Evolutionary conservation across 1,284 basidiomycete species (phyloP), one percentile per base, ranked within the genome.

Genomic region (Mycena sp.): DNA sequence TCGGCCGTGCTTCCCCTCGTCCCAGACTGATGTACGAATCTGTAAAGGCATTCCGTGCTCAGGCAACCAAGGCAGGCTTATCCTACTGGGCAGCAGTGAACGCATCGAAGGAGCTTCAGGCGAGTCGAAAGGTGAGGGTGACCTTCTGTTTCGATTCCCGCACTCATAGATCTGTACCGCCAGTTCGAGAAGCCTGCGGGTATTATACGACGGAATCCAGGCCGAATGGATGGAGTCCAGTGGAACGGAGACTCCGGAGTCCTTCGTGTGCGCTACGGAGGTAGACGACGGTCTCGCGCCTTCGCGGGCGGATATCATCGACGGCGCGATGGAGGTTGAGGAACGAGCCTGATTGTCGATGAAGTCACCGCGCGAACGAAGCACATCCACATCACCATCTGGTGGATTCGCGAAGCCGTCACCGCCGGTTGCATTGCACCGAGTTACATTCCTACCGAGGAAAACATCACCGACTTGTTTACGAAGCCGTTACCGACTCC

Each of bases 211-310:
- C 61, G 70, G 12, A 73, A 71, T 44, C 68, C 68, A 4, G 70
- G 71, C 11, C 61, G 71, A 12, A 71, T 70, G 70, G 71, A 72
- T 40, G 71, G 71, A 17, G 58, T 66, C 10, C 61, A 52, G 48
- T 72, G 71, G 71, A 70, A 69, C 37, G 69, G 69, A 16, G 61
- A 64, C 55, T 70, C n/a, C n/a, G n/a, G n/a, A n/a, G n/a, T n/a
- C 68, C 6, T 71, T 73, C 50, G 62, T 70, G 25, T 69, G 67
- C 30, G 43, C 67, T 1, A 37, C 49, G 2, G 53, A 66, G 14
- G 67, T 73, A 3, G 71, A 71, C 52, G 65, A 62, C n/a, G 58
- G 61, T 7, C 35, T 28, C 10, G 11, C 41, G 14, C 57, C 46
- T 16, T 32, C n/a, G 16, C 40, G 58, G 32, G 32, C 32, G 12